Evolutionary conservation across 2,329 filamentous ascomycete species (phyloP).

Genomic region (Pseudopyrenochaeta lycopersici): DNA sequence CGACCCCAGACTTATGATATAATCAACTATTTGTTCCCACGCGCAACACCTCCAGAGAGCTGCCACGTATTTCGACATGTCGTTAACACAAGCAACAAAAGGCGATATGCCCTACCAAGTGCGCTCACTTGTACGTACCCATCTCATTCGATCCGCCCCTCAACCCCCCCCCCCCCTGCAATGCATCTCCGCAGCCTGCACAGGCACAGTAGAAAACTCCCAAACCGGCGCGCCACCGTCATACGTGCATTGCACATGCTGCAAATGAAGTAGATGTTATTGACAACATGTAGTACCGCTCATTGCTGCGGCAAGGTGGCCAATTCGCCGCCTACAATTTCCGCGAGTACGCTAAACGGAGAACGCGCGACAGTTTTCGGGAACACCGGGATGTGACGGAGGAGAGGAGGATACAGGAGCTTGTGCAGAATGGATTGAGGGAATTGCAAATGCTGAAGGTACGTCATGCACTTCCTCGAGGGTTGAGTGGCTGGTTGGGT

Average conservation of each 20-base stretch:
- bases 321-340: constrained; percentile 98
- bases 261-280: constrained; percentile 5
- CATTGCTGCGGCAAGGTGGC: constrained; percentile 82
- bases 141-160: background rate
- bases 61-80: constrained; percentile 35
- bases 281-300: constrained; percentile 75
- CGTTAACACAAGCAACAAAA: constrained; percentile 45
- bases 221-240: no score
- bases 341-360: constrained; percentile 91
- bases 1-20: constrained; percentile 43
- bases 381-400: constrained; percentile 80
- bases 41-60: constrained; percentile 18
- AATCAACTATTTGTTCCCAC: constrained; percentile 47
- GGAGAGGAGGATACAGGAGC: constrained; percentile 79
- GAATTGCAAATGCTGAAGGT: constrained; percentile 94
- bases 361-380: constrained; percentile 89
- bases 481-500: background rate
- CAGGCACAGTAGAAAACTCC: background rate
- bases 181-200: background rate
- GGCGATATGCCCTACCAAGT: constrained; percentile 50
- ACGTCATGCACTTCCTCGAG: constrained; percentile 37
- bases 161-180: background rate
- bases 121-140: constrained; percentile 49
- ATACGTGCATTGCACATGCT: no score
- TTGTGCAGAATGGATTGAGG: constrained; percentile 87